phyloP scores from a whole-genome alignment of 257 asterid species.

The Scutellaria minor region DNA sequence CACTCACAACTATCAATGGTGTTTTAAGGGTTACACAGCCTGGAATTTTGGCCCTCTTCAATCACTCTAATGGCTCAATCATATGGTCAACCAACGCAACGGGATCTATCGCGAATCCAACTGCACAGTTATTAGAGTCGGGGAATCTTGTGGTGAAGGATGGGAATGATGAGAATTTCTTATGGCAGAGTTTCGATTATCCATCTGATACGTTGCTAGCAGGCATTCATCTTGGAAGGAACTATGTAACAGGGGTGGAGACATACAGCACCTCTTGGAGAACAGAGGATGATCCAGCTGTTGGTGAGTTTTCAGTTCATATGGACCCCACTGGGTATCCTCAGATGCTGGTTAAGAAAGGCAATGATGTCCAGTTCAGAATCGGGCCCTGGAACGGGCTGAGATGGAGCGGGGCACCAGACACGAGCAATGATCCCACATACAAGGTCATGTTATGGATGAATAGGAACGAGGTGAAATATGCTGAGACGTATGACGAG shows the following conservation, averaged over 20 bases:
- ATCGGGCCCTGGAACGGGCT: slow-evolving; percentile 57
- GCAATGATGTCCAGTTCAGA: background rate
- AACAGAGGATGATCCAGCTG: slow-evolving; percentile 46
- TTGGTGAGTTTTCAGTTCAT: slow-evolving; percentile 35
- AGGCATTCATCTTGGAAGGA: slow-evolving; percentile 46
- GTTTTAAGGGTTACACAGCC: slow-evolving; percentile 33
- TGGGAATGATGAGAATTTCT: slow-evolving; percentile 30
- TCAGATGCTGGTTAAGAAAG: slow-evolving; percentile 18
- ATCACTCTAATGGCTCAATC: slow-evolving; percentile 15
- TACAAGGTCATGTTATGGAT: slow-evolving; percentile 12
- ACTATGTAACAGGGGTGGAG: slow-evolving; percentile 39
- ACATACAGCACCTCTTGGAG: slow-evolving; percentile 49
- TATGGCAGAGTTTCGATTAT: slow-evolving; percentile 62
- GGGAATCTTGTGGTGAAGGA: slow-evolving; percentile 55
- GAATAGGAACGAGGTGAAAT: slow-evolving; percentile 25
- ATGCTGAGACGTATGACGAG: background rate
- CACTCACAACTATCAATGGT: slow-evolving; percentile 37
- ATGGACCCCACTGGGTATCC: slow-evolving; percentile 44
- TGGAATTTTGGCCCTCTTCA: slow-evolving; percentile 41
- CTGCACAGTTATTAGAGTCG: slow-evolving; percentile 43
- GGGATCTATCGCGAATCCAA: slow-evolving; percentile 20
- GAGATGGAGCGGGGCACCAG: slow-evolving; percentile 40
- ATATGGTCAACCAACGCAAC: slow-evolving; percentile 54
- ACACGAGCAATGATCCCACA: background rate
- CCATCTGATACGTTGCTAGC: slow-evolving; percentile 51